Conservation (phyloP, 1,139 yeast genomes). For the Kodamaea derodonti region DNA sequence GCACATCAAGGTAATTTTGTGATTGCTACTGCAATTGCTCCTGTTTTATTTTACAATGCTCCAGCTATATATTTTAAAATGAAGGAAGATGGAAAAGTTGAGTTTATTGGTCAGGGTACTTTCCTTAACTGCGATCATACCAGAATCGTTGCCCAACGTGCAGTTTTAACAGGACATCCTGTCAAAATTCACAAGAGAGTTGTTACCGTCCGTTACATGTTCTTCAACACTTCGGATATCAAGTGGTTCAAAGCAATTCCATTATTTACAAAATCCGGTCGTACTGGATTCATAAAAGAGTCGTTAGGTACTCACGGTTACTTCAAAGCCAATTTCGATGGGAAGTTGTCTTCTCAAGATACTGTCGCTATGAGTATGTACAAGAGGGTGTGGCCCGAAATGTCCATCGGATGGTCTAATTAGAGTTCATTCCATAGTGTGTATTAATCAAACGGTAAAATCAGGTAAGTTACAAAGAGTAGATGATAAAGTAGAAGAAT, state of each 20-base stretch:
- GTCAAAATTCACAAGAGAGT: conserved; percentile 91
- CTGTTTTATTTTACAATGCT: conserved; percentile 80
- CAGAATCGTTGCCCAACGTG: conserved; percentile 82
- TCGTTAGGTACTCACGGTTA: conserved; percentile 98
- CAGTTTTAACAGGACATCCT: conserved; percentile 89
- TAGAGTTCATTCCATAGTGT: too few species aligned
- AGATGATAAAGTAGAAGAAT: too few species aligned
- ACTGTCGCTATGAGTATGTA: conserved; percentile 91
- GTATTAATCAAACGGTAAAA: too few species aligned
- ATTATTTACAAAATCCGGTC: conserved; percentile 84
- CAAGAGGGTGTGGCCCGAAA: conserved; percentile 87
- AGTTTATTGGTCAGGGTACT: conserved; percentile 85
- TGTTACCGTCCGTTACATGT: conserved; percentile 95
- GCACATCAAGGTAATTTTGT: conserved; percentile 70
- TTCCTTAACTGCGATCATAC: conserved; percentile 83
- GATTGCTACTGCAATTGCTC: conserved; percentile 86
- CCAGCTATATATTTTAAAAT: conserved; percentile 69
- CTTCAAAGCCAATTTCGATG: conserved; percentile 94
- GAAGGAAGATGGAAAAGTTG: conserved; percentile 45
- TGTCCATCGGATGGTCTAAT: conserved; percentile 29
- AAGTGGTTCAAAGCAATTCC: conserved; percentile 90
- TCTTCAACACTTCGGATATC: conserved; percentile 88
- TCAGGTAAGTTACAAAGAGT: too few species aligned
- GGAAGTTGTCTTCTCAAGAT: conserved; percentile 86
- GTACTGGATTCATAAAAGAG: conserved; percentile 91